A percentile compares a stretch with the other conserved stretches of the same genome.
Evolutionary conservation across 495 filamentous ascomycete species (phyloP).

Genomic region (Penicillium tannophilum): DNA sequence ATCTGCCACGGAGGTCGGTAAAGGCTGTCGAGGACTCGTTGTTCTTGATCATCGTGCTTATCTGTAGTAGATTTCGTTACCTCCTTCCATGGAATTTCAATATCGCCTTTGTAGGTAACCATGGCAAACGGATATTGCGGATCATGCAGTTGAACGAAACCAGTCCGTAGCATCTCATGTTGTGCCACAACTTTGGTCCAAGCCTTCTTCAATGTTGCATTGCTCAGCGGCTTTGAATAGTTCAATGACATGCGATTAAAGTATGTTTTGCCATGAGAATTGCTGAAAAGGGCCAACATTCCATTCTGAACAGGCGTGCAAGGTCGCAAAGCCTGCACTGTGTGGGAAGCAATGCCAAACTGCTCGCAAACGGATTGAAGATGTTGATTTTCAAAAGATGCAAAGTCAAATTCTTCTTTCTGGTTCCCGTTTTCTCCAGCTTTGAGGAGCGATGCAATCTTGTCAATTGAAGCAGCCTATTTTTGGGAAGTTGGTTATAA

Average conservation of each 20-base stretch:
- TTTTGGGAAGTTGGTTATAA: constrained; percentile 52
- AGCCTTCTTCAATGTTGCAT: constrained; percentile 55
- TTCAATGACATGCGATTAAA: constrained; percentile 77
- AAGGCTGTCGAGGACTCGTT: constrained; percentile 35
- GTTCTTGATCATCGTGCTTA: constrained; percentile 18
- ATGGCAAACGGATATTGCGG: constrained; percentile 63
- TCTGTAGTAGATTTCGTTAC: constrained; percentile 18
- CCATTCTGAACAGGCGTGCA: constrained; percentile 76
- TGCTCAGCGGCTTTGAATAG: constrained; percentile 50
- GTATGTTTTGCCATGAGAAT: constrained; percentile 66
- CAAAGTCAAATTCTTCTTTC: constrained; percentile 24
- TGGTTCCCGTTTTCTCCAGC: constrained; percentile 12
- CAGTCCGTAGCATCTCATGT: constrained; percentile 72
- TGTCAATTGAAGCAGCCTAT: constrained; percentile 41
- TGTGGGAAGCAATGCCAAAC: constrained; percentile 17
- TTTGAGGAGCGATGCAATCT: constrained; percentile 30
- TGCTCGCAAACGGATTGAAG: constrained; percentile 52
- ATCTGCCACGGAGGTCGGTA: constrained; percentile 54
- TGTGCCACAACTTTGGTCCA: constrained; percentile 57
- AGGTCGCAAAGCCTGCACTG: constrained; percentile 36
- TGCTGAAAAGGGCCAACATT: constrained; percentile 75
- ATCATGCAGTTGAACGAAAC: constrained; percentile 57
- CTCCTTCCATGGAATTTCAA: constrained; percentile 48
- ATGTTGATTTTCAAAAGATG: constrained; percentile 51
- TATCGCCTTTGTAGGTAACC: constrained; percentile 52